Conservation (phyloP, 371 early-diverging fungal species). For the Rhizopus microsporus region DNA sequence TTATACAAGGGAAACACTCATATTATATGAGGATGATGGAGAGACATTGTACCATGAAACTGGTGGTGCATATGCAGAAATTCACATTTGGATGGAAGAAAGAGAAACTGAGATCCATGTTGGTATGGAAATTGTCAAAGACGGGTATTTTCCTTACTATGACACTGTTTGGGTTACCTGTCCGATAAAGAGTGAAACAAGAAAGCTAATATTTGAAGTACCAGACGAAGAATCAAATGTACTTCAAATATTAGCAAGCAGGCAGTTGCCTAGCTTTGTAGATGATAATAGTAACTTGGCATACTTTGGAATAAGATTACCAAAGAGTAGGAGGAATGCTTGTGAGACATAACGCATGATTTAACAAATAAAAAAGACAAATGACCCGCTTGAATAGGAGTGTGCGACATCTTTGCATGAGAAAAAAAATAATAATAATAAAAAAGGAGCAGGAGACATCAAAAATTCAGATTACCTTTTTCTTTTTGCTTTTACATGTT, state of each 20-base stretch:
- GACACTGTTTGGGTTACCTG: conserved; percentile 43
- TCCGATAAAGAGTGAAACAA: conserved; percentile 43
- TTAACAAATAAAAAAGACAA: too few relatives aligned
- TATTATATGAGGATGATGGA: conserved; percentile 47
- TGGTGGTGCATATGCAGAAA: conserved; percentile 34
- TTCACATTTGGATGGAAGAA: conserved; percentile 34
- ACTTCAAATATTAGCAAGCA: neutral
- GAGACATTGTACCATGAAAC: conserved; percentile 37
- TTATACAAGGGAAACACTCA: conserved; percentile 16
- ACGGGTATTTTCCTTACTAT: conserved; percentile 42
- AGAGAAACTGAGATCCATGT: conserved; percentile 27
- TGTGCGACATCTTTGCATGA: too few relatives aligned
- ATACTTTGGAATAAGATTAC: conserved; percentile 8
- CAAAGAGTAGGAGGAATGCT: neutral
- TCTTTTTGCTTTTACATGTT: neutral
- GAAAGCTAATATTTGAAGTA: conserved; percentile 31
- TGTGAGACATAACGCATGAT: too few relatives aligned
- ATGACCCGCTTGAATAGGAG: too few relatives aligned
- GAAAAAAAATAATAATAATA: too few relatives aligned
- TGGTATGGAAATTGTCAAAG: conserved; percentile 32
- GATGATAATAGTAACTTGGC: conserved; percentile 4
- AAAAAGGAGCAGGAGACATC: too few relatives aligned
- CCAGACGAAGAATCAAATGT: neutral
- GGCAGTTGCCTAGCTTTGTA: neutral
- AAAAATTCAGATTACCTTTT: neutral